phyloP scores from a whole-genome alignment of 768 basidiomycete genomes.

The Tulasnella calospora region DNA sequence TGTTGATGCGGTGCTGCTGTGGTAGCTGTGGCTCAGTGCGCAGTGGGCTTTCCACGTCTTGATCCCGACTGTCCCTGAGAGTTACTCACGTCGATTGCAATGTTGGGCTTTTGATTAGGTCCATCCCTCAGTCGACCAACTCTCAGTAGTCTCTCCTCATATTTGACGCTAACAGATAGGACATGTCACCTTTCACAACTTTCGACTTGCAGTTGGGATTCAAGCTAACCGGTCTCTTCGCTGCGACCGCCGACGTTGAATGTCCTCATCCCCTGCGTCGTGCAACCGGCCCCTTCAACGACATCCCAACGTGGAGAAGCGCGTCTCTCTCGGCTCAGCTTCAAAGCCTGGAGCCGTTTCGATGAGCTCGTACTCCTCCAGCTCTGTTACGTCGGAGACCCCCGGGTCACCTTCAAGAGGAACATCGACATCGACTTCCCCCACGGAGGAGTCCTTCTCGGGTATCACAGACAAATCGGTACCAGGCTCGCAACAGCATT shows the following conservation, averaged over 20 bases:
- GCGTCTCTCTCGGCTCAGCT: neutral
- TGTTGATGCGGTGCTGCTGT: slow-evolving; percentile 21
- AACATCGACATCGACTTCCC: neutral
- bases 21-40: slow-evolving; percentile 2
- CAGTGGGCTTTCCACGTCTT: slow-evolving; percentile 5
- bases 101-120: neutral
- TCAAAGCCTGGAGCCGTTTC: neutral
- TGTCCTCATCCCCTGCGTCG: neutral
- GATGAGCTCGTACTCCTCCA: neutral
- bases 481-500: neutral
- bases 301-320: slow-evolving; percentile 8
- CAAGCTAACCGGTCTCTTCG: neutral
- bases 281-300: neutral
- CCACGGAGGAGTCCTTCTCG: neutral
- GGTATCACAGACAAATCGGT: neutral
- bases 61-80: neutral
- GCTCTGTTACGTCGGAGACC: neutral
- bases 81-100: neutral
- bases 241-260: neutral
- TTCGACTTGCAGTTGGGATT: neutral
- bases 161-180: neutral
- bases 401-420: neutral
- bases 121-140: slow-evolving; percentile 2
- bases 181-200: slow-evolving; percentile 10
- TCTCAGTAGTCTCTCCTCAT: neutral